Conservation (phyloP, 306 rosid species). For the Delonix regia region DNA sequence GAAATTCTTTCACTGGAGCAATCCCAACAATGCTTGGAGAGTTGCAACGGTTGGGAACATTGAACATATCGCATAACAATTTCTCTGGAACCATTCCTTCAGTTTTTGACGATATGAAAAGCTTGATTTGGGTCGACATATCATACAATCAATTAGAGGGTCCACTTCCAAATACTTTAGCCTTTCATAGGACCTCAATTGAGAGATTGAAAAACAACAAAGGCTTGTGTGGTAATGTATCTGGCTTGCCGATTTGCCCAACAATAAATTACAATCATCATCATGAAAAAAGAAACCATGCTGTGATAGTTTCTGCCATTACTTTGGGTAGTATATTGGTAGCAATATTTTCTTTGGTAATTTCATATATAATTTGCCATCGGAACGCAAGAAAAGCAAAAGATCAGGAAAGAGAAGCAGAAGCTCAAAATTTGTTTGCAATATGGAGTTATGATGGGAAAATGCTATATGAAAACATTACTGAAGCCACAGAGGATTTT, state of each 20-base stretch:
- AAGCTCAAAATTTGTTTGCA: not conserved
- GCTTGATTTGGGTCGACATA: conserved; percentile 34
- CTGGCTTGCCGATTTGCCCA: not conserved
- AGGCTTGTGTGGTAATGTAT: not conserved
- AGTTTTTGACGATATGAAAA: conserved; percentile 12
- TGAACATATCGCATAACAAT: conserved; percentile 43
- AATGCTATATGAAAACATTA: not conserved
- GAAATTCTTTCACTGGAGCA: not conserved
- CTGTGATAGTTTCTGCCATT: too few species aligned
- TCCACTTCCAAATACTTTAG: not conserved
- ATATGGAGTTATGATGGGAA: not conserved
- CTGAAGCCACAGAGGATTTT: not conserved
- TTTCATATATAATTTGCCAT: not conserved
- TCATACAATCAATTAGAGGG: conserved; percentile 13
- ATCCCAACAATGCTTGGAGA: conserved; percentile 38
- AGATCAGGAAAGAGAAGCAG: not conserved
- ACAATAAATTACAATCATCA: not conserved
- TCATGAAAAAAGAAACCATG: not conserved
- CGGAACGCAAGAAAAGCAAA: not conserved
- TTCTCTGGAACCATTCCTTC: conserved; percentile 36
- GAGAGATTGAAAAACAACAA: not conserved
- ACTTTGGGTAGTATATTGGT: not conserved
- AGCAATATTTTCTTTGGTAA: not conserved
- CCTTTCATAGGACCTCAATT: not conserved
- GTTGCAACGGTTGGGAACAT: not conserved